Conservation (phyloP, 2,329 filamentous ascomycete genomes). For the Lachnellula hyalina region DNA sequence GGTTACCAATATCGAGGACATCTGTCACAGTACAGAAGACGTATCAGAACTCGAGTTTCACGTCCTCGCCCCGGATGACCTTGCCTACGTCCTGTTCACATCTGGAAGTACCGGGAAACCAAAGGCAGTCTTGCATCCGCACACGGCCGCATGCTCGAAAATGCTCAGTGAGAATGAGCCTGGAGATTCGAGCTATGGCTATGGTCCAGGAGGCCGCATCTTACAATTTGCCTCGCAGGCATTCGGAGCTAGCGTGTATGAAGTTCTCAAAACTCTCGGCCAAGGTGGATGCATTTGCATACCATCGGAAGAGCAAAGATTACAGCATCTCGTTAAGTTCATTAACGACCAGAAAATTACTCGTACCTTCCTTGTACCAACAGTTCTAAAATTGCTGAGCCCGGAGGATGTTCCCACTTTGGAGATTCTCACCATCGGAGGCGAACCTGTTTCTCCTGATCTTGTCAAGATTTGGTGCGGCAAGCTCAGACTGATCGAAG, state of each 20-base stretch:
- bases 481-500: not conserved
- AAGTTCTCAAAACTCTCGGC: not conserved
- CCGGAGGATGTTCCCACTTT: not conserved
- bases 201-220: not conserved
- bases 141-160: not conserved
- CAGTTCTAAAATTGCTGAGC: not conserved
- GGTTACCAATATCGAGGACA: not conserved
- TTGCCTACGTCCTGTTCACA: constrained; percentile 5
- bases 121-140: constrained; percentile 19
- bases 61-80: not conserved
- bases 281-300: not conserved
- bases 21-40: not conserved
- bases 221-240: not conserved
- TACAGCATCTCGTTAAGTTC: not conserved
- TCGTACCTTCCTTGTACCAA: not conserved
- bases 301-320: not conserved
- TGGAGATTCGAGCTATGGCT: not conserved
- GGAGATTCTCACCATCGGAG: not conserved
- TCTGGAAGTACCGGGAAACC: constrained; percentile 36
- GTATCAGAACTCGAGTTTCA: not conserved
- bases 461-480: not conserved
- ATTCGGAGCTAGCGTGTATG: not conserved
- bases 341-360: not conserved
- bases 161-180: no score
- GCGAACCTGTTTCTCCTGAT: not conserved